A percentile compares a stretch with the other conserved stretches of the same genome.
Conservation (phyloP, 2,329 filamentous ascomycete genomes). For the Ampelomyces quisqualis region DNA sequence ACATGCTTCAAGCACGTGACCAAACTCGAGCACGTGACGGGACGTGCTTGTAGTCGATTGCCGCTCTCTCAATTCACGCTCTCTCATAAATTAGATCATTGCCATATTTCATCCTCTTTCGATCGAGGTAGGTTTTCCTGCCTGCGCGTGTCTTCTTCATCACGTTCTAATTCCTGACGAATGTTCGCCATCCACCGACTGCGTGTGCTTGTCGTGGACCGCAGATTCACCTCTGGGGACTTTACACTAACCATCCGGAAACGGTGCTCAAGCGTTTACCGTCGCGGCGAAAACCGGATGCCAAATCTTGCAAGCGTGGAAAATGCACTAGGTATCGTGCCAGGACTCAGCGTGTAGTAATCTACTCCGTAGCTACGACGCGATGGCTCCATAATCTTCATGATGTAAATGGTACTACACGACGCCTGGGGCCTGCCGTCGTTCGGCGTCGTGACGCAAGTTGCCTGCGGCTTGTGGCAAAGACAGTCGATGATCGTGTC, state of each 20-base stretch:
- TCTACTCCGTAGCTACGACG: no score
- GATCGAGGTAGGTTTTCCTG: no score
- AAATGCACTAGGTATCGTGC: slow-evolving; percentile 8
- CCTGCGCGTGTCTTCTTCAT: no score
- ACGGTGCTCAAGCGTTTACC: background rate
- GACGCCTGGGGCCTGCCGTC: no score
- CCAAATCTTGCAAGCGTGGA: slow-evolving; percentile 7
- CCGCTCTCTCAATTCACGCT: background rate
- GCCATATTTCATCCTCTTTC: no score
- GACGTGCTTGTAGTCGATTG: slow-evolving; percentile 6
- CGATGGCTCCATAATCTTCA: slow-evolving; percentile 3
- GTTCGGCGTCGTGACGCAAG: no score
- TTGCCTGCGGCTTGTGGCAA: slow-evolving; percentile 12
- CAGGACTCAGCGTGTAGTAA: slow-evolving; percentile 13
- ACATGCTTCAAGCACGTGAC: slow-evolving; percentile 1
- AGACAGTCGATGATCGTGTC: slow-evolving; percentile 13
- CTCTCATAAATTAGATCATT: no score
- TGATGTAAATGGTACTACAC: slow-evolving; percentile 8
- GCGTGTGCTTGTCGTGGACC: slow-evolving; percentile 2
- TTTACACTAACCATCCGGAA: slow-evolving; percentile 1
- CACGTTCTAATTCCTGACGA: no score
- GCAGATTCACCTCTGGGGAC: background rate
- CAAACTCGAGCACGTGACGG: background rate
- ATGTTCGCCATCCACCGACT: no score
- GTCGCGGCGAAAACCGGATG: slow-evolving; percentile 6